These are phyloP conservation scores for Pichia sp. DNA, from an alignment of 1,139 yeast species.

Conservation along the genomic window DNA sequence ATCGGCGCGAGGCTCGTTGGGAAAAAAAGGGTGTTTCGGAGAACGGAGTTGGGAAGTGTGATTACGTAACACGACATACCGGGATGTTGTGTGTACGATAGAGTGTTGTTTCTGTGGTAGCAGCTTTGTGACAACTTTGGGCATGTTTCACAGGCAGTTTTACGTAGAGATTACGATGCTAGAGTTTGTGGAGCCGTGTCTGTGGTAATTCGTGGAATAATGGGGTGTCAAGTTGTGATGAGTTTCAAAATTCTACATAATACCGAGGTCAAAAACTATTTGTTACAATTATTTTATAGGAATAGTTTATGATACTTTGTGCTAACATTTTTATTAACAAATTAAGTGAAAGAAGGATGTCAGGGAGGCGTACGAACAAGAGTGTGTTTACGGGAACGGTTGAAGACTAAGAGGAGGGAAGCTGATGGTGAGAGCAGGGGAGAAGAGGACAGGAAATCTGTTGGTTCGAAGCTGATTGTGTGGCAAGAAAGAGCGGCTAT, in stretches of 20 bases:
- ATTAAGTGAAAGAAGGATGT: too few relatives aligned
- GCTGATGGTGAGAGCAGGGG: background rate
- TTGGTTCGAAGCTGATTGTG: background rate
- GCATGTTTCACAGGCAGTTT: background rate
- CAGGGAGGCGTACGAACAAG: too few relatives aligned
- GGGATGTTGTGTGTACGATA: background rate
- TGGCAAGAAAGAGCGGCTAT: background rate
- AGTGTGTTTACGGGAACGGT: too few relatives aligned
- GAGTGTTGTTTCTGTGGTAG: background rate
- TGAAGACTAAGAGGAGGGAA: background rate
- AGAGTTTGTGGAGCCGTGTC: background rate
- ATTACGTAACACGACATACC: background rate
- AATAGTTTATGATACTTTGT: background rate
- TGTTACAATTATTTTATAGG: background rate
- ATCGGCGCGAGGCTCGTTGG: background rate
- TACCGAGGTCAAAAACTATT: background rate
- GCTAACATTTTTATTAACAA: background rate
- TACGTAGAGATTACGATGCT: background rate
- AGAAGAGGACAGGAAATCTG: background rate
- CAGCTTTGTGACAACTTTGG: background rate
- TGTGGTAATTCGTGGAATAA: background rate
- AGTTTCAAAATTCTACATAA: background rate
- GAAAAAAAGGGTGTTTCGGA: background rate
- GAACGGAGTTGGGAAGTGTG: background rate
- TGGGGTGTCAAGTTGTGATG: background rate